These are phyloP conservation scores for Epichloe uncinata DNA, from an alignment of 2,329 filamentous ascomycete species.

Conservation along the genomic window DNA sequence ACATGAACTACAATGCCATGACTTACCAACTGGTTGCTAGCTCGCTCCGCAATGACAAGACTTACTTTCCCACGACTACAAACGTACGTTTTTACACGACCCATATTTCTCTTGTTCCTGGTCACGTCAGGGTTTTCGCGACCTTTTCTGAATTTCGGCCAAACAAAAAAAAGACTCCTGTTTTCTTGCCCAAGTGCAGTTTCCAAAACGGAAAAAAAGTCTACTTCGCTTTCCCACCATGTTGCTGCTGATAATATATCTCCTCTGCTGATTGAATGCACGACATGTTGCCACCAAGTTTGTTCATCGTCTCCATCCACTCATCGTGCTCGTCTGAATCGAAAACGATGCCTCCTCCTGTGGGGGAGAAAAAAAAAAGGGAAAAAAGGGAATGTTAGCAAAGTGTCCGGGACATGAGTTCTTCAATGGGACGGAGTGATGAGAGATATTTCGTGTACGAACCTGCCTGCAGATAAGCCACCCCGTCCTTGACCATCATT, in stretches of 20 bases:
- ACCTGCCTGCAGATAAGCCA: conserved; percentile 81
- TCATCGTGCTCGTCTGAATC: conserved; percentile 90
- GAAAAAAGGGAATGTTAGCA: neutral
- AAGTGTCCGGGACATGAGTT: neutral
- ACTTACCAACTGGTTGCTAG: too few relatives aligned
- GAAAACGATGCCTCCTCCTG: conserved; percentile 77
- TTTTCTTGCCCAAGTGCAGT: neutral
- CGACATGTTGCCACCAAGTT: conserved; percentile 78
- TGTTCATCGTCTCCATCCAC: conserved; percentile 90
- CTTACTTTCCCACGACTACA: too few relatives aligned
- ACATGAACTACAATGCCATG: too few relatives aligned
- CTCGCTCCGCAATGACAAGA: too few relatives aligned
- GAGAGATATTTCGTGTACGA: conserved; percentile 13
- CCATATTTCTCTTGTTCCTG: too few relatives aligned
- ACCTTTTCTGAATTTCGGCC: too few relatives aligned
- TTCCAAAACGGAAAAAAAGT: neutral
- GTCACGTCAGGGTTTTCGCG: too few relatives aligned
- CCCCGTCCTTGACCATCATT: conserved; percentile 84
- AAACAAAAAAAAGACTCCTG: too few relatives aligned
- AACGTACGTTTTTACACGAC: too few relatives aligned
- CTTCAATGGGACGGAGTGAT: too few relatives aligned
- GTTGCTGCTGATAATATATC: conserved; percentile 30
- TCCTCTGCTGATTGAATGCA: conserved; percentile 78
- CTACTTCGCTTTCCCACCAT: conserved; percentile 3
- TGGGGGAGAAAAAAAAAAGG: neutral